Percentiles rank a stretch among this genome's conserved stretches.
Conservation (phyloP, 805 yeast species). For the Clavispora phyllophila region DNA sequence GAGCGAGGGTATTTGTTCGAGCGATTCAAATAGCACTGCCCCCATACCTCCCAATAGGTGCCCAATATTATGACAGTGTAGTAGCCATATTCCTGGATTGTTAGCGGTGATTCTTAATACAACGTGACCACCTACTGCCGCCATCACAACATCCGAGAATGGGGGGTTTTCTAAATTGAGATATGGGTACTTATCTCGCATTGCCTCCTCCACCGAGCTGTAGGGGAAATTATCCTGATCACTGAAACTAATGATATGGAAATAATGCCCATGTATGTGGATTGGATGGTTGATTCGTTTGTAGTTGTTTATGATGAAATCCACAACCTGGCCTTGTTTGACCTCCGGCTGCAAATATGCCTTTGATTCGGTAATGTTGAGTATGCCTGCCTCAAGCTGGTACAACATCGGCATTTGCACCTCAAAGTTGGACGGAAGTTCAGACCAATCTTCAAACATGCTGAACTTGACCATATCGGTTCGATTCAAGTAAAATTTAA, state of each 20-base stretch:
- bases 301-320: slow-evolving; percentile 26
- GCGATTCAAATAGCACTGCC: slow-evolving; percentile 16
- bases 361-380: slow-evolving; percentile 1
- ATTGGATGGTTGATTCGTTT: slow-evolving; percentile 28
- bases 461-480: slow-evolving; percentile 24
- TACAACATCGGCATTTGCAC: slow-evolving; percentile 18
- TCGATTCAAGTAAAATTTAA: slow-evolving; percentile 24
- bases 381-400: background rate
- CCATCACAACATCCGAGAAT: slow-evolving; percentile 21
- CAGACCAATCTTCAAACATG: slow-evolving; percentile 18
- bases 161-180: slow-evolving; percentile 20
- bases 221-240: slow-evolving; percentile 20
- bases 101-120: slow-evolving; percentile 27
- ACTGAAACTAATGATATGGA: slow-evolving; percentile 24
- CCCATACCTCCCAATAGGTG: slow-evolving; percentile 31
- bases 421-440: slow-evolving; percentile 19
- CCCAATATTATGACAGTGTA: slow-evolving; percentile 33
- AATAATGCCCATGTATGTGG: slow-evolving; percentile 32
- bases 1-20: slow-evolving; percentile 10
- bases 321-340: slow-evolving; percentile 25
- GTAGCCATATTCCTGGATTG: slow-evolving; percentile 28
- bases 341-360: slow-evolving; percentile 13
- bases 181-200: slow-evolving; percentile 11
- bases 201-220: slow-evolving; percentile 21
- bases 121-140: slow-evolving; percentile 28